A percentile compares a stretch with the other conserved stretches of the same genome.
phyloP scores from a whole-genome alignment of 768 basidiomycete genomes.

The Amanita molliuscula region DNA sequence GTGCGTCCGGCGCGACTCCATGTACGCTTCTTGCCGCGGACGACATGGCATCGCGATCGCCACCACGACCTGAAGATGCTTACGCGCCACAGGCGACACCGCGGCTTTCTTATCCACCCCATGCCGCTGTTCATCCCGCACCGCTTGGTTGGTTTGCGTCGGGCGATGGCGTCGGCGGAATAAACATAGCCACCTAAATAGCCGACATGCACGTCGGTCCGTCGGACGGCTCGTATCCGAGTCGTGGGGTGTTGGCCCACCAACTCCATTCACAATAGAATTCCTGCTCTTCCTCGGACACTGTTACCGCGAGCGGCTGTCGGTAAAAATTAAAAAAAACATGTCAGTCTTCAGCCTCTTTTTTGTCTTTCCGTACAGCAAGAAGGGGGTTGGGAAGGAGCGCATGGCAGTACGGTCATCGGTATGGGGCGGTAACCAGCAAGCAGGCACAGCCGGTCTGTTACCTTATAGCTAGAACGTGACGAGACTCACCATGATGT shows the following conservation, averaged over 20 bases:
- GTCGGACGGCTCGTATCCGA: background rate
- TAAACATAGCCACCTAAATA: slow-evolving; percentile 3
- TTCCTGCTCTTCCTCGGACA: background rate
- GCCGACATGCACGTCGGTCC: background rate
- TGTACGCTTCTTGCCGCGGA: slow-evolving; percentile 10
- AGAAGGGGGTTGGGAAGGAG: too few species aligned
- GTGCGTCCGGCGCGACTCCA: slow-evolving; percentile 5
- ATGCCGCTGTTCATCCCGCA: background rate
- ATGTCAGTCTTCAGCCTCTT: background rate
- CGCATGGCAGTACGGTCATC: too few species aligned
- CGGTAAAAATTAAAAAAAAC: too few species aligned
- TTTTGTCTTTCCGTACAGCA: too few species aligned
- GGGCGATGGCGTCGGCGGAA: background rate
- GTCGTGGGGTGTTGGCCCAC: background rate
- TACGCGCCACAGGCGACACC: slow-evolving; percentile 5
- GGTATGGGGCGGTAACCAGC: background rate
- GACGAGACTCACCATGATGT: slow-evolving; percentile 28
- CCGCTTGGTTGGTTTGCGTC: background rate
- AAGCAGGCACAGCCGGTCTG: too few species aligned
- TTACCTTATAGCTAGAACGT: background rate
- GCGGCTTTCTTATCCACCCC: slow-evolving; percentile 6
- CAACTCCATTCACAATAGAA: background rate
- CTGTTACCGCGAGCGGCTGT: slow-evolving; percentile 12
- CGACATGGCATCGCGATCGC: slow-evolving; percentile 30
- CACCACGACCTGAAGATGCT: slow-evolving; percentile 26